Evolutionary conservation across 2,329 filamentous ascomycete genomes (phyloP).

Genomic region (Claviceps africana): DNA sequence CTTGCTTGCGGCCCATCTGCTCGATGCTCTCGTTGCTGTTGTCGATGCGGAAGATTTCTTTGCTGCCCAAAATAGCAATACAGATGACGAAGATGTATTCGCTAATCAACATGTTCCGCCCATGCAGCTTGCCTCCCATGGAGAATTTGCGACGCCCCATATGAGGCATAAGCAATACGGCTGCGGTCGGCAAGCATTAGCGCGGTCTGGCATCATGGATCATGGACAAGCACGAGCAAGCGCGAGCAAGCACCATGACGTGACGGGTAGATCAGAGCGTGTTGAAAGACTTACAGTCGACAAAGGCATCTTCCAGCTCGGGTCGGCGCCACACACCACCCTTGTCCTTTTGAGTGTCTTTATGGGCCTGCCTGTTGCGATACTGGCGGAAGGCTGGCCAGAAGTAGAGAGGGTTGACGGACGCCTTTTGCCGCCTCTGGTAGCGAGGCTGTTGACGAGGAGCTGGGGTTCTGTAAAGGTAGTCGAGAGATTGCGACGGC

Average conservation of each 20-base stretch:
- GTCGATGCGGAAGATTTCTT: conserved; percentile 29
- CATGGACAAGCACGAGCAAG: no score
- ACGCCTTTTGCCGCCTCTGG: conserved; percentile 22
- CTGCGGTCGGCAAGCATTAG: conserved; percentile 17
- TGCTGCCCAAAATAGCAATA: conserved; percentile 24
- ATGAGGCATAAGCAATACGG: conserved; percentile 49
- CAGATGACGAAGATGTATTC: conserved; percentile 45
- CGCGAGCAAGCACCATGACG: no score
- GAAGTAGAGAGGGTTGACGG: conserved; percentile 45
- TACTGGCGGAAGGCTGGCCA: conserved; percentile 52
- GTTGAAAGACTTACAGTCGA: conserved; percentile 40
- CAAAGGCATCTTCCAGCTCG: conserved; percentile 50
- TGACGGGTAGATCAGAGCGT: background rate
- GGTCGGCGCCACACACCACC: conserved; percentile 39
- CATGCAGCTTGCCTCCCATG: conserved; percentile 48
- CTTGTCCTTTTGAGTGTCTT: conserved; percentile 45
- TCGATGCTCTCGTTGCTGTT: conserved; percentile 30
- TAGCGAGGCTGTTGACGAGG: conserved; percentile 23
- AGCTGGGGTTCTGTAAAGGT: conserved; percentile 23
- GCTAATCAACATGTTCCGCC: conserved; percentile 56
- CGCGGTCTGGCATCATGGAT: background rate
- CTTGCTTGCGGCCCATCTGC: conserved; percentile 46
- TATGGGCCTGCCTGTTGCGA: conserved; percentile 49
- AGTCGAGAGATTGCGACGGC: conserved; percentile 33
- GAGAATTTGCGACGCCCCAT: conserved; percentile 55